These are phyloP conservation scores for Colletotrichum sojae DNA, from an alignment of 2,329 filamentous ascomycete genomes.

Conservation along the genomic window DNA sequence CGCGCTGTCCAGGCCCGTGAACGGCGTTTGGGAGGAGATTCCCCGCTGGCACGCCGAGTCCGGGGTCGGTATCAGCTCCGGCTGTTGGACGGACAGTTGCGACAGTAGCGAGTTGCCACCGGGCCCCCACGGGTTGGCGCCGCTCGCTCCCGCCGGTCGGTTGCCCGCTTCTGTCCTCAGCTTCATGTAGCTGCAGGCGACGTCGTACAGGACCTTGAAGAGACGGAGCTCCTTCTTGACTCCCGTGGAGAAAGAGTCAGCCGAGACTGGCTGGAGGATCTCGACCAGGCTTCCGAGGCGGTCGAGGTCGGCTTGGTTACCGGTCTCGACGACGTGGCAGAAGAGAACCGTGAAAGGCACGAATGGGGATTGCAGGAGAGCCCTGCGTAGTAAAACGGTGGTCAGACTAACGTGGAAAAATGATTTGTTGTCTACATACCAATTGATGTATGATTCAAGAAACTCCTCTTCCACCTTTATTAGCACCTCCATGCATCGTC, in stretches of 20 bases:
- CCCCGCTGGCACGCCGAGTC: background rate
- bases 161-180: conserved; percentile 20
- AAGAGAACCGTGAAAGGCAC: conserved; percentile 47
- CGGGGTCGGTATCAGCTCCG: background rate
- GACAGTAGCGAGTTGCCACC: background rate
- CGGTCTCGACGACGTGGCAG: conserved; percentile 52
- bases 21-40: background rate
- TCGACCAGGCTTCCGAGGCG: conserved; percentile 42
- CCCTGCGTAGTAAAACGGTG: conserved; percentile 19
- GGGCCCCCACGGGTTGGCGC: background rate
- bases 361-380: conserved; percentile 43
- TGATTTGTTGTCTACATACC: conserved; percentile 11
- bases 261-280: conserved; percentile 29
- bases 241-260: conserved; percentile 11
- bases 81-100: background rate
- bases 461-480: conserved; percentile 16
- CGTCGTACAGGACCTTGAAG: conserved; percentile 44
- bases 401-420: background rate
- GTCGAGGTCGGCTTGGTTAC: conserved; percentile 58
- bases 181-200: conserved; percentile 44
- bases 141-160: background rate
- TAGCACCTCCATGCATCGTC: conserved; percentile 37
- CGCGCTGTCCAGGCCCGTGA: background rate
- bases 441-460: conserved; percentile 39
- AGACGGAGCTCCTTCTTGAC: conserved; percentile 42